Percentiles rank a stretch among this genome's conserved stretches.
These are phyloP conservation scores for Colletotrichum lindemuthianum DNA, from an alignment of 2,329 filamentous ascomycete genomes.

Conservation along the genomic window DNA sequence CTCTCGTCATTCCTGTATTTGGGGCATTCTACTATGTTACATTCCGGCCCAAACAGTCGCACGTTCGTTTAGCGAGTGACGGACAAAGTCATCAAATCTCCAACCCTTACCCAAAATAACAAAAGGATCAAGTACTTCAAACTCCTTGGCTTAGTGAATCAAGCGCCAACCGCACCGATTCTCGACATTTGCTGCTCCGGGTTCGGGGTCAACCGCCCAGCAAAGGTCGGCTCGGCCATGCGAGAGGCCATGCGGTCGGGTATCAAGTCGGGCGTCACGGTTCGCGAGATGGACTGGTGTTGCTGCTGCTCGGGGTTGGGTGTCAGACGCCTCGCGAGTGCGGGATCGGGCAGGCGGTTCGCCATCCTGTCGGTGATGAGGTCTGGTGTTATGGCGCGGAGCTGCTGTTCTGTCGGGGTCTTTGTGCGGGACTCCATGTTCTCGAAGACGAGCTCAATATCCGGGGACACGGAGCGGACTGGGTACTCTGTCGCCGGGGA, in stretches of 20 bases:
- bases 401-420: slow-evolving; percentile 53
- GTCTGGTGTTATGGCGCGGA: slow-evolving; percentile 61
- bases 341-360: slow-evolving; percentile 62
- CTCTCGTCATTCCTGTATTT: background rate
- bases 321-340: slow-evolving; percentile 55
- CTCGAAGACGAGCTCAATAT: slow-evolving; percentile 33
- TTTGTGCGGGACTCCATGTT: slow-evolving; percentile 33
- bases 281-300: slow-evolving; percentile 28
- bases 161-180: slow-evolving; percentile 42
- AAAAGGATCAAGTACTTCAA: background rate
- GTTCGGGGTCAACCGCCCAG: slow-evolving; percentile 57
- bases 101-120: background rate
- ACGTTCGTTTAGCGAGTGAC: background rate
- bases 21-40: slow-evolving; percentile 14
- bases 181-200: slow-evolving; percentile 54
- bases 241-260: slow-evolving; percentile 71
- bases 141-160: background rate
- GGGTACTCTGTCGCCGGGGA: slow-evolving; percentile 66
- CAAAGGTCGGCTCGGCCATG: slow-evolving; percentile 59
- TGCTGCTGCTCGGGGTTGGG: slow-evolving; percentile 58
- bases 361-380: slow-evolving; percentile 67
- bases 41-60: slow-evolving; percentile 8
- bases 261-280: slow-evolving; percentile 65
- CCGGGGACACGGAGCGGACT: slow-evolving; percentile 52
- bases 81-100: background rate